Conservation (phyloP, 2,329 filamentous ascomycete species). For the Fusarium dimerum region DNA sequence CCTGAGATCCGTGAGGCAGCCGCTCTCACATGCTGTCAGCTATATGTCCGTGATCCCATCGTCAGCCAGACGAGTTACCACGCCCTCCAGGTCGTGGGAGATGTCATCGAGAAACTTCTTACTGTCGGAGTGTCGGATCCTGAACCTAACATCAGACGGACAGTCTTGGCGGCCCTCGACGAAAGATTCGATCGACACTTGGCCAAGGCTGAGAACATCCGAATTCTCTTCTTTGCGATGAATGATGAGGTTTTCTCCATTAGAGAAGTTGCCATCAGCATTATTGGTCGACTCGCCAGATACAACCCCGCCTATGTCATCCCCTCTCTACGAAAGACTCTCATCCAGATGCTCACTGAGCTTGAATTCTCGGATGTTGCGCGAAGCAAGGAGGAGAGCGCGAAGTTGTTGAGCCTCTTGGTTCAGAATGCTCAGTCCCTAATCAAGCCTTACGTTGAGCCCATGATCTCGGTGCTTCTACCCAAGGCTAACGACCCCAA, state of each 20-base stretch:
- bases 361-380: constrained; percentile 94
- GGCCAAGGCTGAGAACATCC: constrained; percentile 96
- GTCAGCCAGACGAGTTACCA: constrained; percentile 98
- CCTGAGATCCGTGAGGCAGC: constrained; percentile 91
- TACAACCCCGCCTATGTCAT: constrained; percentile 98
- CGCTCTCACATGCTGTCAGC: constrained; percentile 93
- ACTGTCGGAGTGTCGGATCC: constrained; percentile 93
- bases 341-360: constrained; percentile 94
- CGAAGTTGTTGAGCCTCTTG: constrained; percentile 86
- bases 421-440: constrained; percentile 90
- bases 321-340: constrained; percentile 87
- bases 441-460: constrained; percentile 95
- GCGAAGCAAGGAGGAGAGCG: constrained; percentile 94
- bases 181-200: constrained; percentile 93
- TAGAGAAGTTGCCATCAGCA: constrained; percentile 90
- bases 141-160: constrained; percentile 83
- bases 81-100: constrained; percentile 93
- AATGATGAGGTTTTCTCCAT: constrained; percentile 95
- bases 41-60: constrained; percentile 95
- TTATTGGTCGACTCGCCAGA: constrained; percentile 88
- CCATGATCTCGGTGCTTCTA: constrained; percentile 91
- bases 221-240: constrained; percentile 90
- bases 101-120: constrained; percentile 95
- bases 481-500: constrained; percentile 87
- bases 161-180: constrained; percentile 86